phyloP scores from a whole-genome alignment of 73 alveolate species.

The Stentor coeruleus region DNA sequence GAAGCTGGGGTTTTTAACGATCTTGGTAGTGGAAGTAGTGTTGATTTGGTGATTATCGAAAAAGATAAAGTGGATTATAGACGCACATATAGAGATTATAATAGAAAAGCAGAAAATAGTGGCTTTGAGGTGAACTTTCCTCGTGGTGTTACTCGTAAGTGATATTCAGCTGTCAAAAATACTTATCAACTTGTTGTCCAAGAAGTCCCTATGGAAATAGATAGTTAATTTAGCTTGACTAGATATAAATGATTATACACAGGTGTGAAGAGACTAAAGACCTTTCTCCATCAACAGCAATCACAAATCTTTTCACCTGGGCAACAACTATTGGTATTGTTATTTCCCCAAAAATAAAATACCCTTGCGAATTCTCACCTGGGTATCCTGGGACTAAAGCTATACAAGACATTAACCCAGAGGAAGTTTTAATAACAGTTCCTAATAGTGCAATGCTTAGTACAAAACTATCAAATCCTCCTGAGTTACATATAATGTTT shows the following conservation, averaged over 20 bases:
- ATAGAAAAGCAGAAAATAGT: slow-evolving; percentile 60
- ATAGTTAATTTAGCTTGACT: no score
- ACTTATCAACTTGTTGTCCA: not conserved
- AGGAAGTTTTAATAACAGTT: not conserved
- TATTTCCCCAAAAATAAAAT: not conserved
- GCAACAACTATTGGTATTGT: not conserved
- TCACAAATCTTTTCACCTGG: not conserved
- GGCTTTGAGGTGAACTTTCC: slow-evolving; percentile 67
- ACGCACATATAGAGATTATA: slow-evolving; percentile 70
- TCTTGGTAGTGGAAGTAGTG: slow-evolving; percentile 97
- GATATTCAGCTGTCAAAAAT: slow-evolving; percentile 49
- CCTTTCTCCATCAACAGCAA: not conserved
- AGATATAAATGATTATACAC: no score
- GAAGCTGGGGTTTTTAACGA: slow-evolving; percentile 98
- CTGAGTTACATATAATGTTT: not conserved
- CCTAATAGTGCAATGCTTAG: not conserved
- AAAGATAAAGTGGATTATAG: slow-evolving; percentile 63
- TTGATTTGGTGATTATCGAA: slow-evolving; percentile 79
- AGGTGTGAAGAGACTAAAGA: no score
- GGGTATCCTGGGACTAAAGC: slow-evolving; percentile 13
- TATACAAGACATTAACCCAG: not conserved
- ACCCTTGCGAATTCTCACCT: not conserved
- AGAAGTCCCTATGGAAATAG: slow-evolving; percentile 10
- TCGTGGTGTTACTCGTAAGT: slow-evolving; percentile 65
- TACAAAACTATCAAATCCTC: not conserved